Evolutionary conservation across 73 alveolate genomes (phyloP), one percentile per base, ranked within the genome.

Genomic region (Symbiodinium natans): DNA sequence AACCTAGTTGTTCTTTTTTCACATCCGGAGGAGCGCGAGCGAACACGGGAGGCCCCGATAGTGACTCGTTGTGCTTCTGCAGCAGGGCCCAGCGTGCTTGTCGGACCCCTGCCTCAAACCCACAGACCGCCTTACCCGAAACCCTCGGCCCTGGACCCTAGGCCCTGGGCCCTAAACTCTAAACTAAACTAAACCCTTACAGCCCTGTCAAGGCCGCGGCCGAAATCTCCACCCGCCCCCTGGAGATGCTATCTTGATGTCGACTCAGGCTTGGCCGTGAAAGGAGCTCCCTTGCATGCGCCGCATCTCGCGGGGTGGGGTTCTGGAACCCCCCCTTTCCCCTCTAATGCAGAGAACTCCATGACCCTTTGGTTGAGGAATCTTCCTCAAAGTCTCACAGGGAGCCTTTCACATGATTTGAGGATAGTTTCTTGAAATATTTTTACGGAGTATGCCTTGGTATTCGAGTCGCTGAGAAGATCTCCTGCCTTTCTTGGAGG

Each of bases 261-360:
- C 27, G 87, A 63, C 75, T 29, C 96, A 90, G 96, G 96, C 71
- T n/a, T n/a, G n/a, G n/a, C n/a, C n/a, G n/a, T n/a, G n/a, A n/a
- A n/a, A n/a, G n/a, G n/a, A n/a, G n/a, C n/a, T n/a, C n/a, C n/a
- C n/a, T n/a, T n/a, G n/a, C n/a, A n/a, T n/a, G n/a, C n/a, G n/a
- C n/a, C n/a, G n/a, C n/a, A n/a, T n/a, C n/a, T n/a, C n/a, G n/a
- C n/a, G n/a, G n/a, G n/a, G n/a, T n/a, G n/a, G n/a, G n/a, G n/a
- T n/a, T n/a, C n/a, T n/a, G n/a, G n/a, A n/a, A n/a, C n/a, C n/a
- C n/a, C n/a, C n/a, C n/a, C n/a, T n/a, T n/a, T n/a, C n/a, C n/a
- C n/a, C n/a, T n/a, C n/a, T n/a, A n/a, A n/a, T n/a, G n/a, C n/a
- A n/a, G n/a, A n/a, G n/a, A n/a, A n/a, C n/a, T n/a, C n/a, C n/a